Evolutionary conservation across 306 rosid species (phyloP).

Genomic region (Dryas octopetala): DNA sequence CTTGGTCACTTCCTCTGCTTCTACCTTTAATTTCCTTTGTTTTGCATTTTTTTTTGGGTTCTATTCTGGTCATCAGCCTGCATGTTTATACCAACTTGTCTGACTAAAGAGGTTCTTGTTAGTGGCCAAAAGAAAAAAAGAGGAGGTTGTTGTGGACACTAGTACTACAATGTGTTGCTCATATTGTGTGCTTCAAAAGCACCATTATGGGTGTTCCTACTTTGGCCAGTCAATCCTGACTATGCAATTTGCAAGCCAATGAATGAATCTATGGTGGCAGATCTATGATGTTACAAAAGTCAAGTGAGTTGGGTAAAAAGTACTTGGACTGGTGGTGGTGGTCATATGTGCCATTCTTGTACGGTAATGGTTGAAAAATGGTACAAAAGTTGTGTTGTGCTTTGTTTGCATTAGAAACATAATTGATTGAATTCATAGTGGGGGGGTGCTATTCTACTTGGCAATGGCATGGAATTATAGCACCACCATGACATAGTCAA

Average conservation of each 20-base stretch:
- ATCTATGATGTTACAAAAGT: background rate
- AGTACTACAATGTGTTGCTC: background rate
- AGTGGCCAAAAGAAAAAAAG: too few species aligned
- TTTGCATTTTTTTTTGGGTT: background rate
- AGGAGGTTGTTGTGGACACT: background rate
- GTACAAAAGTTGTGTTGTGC: conserved; percentile 11
- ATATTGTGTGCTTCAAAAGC: background rate
- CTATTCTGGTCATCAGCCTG: background rate
- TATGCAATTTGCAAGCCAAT: background rate
- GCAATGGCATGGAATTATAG: background rate
- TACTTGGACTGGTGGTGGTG: background rate
- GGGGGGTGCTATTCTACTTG: background rate
- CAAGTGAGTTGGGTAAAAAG: conserved; percentile 6
- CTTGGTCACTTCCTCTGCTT: too few species aligned
- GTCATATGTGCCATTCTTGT: background rate
- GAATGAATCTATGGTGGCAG: background rate
- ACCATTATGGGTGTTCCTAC: background rate
- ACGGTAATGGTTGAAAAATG: conserved; percentile 13
- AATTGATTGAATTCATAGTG: background rate
- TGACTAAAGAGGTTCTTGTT: conserved; percentile 16
- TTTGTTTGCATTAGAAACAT: conserved; percentile 12
- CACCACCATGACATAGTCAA: conserved; percentile 31
- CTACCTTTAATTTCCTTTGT: background rate
- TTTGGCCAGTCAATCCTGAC: conserved; percentile 10
- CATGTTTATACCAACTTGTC: conserved; percentile 32